A percentile compares a stretch with the other conserved stretches of the same genome.
Evolutionary conservation across 2,329 filamentous ascomycete genomes (phyloP).

Genomic region (Stachybotrys chartarum): DNA sequence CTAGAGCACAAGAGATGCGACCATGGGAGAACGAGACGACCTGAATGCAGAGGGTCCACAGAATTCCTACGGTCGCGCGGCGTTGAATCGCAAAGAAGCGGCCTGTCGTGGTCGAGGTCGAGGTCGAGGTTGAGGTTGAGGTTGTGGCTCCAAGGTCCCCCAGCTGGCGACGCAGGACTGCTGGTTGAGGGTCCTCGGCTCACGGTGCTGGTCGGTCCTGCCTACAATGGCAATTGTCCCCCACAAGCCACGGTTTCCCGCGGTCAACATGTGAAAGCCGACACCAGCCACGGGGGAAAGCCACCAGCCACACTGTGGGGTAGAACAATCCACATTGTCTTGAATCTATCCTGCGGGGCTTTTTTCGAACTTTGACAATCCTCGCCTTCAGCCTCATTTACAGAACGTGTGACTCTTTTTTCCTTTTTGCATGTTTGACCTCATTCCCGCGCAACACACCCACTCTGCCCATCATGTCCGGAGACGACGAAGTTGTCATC

Average conservation of each 20-base stretch:
- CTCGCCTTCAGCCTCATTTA: neutral
- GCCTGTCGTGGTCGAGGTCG: too few relatives aligned
- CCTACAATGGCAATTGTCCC: neutral
- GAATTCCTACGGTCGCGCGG: neutral
- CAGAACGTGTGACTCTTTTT: neutral
- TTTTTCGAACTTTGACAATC: neutral
- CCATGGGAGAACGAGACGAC: neutral
- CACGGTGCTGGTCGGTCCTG: neutral
- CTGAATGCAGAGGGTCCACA: neutral
- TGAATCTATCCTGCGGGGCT: too few relatives aligned
- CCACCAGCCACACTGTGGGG: conserved; percentile 3
- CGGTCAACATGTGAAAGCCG: neutral
- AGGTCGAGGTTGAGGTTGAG: too few relatives aligned
- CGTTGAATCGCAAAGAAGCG: too few relatives aligned
- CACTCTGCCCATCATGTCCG: conserved; percentile 41
- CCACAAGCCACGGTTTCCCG: neutral
- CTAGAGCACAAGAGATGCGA: neutral
- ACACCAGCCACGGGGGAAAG: neutral
- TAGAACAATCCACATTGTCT: neutral
- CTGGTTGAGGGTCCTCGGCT: neutral
- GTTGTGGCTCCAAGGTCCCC: too few relatives aligned
- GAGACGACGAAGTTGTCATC: conserved; percentile 61
- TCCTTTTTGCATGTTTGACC: neutral
- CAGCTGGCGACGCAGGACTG: neutral
- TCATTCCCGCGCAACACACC: neutral